phyloP scores from a whole-genome alignment of 208 protist genomes.

The Acanthamoeba healyi region DNA sequence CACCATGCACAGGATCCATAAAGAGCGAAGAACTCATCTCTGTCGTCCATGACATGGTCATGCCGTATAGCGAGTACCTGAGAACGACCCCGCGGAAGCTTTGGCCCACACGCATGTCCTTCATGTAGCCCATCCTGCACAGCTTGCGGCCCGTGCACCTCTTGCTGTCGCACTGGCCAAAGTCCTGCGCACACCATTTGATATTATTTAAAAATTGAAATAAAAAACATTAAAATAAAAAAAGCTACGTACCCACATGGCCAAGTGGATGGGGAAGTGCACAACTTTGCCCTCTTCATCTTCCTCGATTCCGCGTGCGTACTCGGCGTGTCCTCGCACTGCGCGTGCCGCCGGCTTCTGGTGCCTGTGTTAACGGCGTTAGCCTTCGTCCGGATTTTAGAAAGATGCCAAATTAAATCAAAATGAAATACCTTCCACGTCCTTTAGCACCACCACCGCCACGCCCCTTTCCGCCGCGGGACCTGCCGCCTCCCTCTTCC shows the following conservation, averaged over 20 bases:
- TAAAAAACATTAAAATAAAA: neutral
- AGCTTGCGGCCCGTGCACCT: constrained; percentile 98
- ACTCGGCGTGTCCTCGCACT: constrained; percentile 26
- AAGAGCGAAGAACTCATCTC: neutral
- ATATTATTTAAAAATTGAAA: neutral
- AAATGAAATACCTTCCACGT: neutral
- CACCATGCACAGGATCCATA: neutral
- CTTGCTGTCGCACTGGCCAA: constrained; percentile 98
- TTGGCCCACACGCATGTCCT: constrained; percentile 92
- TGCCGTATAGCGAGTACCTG: constrained; percentile 83
- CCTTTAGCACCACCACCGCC: neutral
- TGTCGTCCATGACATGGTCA: neutral
- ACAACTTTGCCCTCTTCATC: constrained; percentile 19
- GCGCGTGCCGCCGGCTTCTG: neutral
- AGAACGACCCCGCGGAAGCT: constrained; percentile 96
- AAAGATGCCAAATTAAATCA: neutral
- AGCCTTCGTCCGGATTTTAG: too few relatives aligned
- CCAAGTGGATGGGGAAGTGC: constrained; percentile 23
- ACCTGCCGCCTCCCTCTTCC: neutral
- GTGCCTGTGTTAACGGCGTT: neutral
- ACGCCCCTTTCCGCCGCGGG: neutral
- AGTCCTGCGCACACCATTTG: constrained; percentile 95
- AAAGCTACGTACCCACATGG: neutral
- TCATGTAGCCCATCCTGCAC: constrained; percentile 93
- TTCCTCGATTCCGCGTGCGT: neutral